Conservation (phyloP, 441 rosid species). For the Adansonia rubrostipa region DNA sequence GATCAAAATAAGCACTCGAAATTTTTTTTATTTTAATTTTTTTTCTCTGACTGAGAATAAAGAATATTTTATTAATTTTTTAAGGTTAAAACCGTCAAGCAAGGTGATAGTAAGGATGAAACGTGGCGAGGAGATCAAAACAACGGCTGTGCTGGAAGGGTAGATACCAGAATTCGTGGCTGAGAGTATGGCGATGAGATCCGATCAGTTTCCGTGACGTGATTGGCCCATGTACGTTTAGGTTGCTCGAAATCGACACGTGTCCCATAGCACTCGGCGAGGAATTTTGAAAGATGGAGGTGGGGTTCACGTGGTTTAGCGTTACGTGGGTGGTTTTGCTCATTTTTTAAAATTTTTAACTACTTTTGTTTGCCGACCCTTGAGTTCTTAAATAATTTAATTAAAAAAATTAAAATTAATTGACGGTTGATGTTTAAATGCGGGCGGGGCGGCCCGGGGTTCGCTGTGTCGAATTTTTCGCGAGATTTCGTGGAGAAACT, state of each 20-base stretch:
- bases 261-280: background rate
- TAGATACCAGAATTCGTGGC: slow-evolving; percentile 80
- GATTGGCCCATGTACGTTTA: slow-evolving; percentile 71
- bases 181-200: slow-evolving; percentile 60
- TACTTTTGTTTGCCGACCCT: slow-evolving; percentile 20
- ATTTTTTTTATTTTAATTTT: slow-evolving; percentile 11
- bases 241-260: slow-evolving; percentile 27
- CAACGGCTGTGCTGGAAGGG: slow-evolving; percentile 31
- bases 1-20: slow-evolving; percentile 27
- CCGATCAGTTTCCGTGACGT: slow-evolving; percentile 65
- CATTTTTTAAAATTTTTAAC: background rate
- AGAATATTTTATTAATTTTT: slow-evolving; percentile 31
- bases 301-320: slow-evolving; percentile 25
- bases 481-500: background rate
- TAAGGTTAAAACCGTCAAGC: slow-evolving; percentile 33
- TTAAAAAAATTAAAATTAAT: background rate
- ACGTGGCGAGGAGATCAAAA: slow-evolving; percentile 64
- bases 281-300: background rate
- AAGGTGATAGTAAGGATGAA: slow-evolving; percentile 40
- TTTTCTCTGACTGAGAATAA: background rate
- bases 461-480: background rate
- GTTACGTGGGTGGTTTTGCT: background rate
- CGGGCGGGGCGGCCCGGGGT: background rate
- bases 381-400: background rate
- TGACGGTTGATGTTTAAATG: background rate